Percentiles rank a stretch among this genome's conserved stretches.
Evolutionary conservation across 2,329 filamentous ascomycete genomes (phyloP).

Genomic region (Clathrospora elynae): DNA sequence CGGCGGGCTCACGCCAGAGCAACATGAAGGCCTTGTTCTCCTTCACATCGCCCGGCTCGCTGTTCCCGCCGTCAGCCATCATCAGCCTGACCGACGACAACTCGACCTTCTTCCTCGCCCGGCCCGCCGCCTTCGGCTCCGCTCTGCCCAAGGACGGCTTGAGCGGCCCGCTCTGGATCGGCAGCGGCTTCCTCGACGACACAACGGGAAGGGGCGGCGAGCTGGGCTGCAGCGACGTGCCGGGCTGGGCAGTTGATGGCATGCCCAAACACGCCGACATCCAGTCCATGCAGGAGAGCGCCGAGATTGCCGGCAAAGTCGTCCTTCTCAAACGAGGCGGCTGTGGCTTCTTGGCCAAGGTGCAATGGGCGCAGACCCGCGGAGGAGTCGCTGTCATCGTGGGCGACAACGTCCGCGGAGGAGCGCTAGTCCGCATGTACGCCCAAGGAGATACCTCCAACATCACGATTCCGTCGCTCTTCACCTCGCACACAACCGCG

Average conservation of each 20-base stretch:
- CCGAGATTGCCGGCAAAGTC: conserved; percentile 91
- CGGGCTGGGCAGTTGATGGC: conserved; percentile 86
- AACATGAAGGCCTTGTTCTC: conserved; percentile 53
- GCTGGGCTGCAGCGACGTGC: conserved; percentile 91
- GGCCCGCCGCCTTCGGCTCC: conserved; percentile 92
- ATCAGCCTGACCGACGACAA: conserved; percentile 98
- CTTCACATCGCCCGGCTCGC: conserved; percentile 69
- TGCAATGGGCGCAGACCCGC: conserved; percentile 92
- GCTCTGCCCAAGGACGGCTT: conserved; percentile 74
- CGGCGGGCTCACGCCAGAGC: conserved; percentile 35
- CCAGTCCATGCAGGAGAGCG: conserved; percentile 85
- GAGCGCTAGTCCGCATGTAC: conserved; percentile 94
- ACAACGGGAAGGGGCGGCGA: conserved; percentile 73
- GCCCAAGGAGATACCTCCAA: conserved; percentile 96
- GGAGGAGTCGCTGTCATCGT: conserved; percentile 91
- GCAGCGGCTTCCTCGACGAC: conserved; percentile 87
- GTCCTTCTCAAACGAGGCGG: conserved; percentile 90
- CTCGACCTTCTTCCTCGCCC: conserved; percentile 91
- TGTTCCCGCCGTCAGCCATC: conserved; percentile 93
- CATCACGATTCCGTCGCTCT: conserved; percentile 89
- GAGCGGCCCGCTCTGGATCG: conserved; percentile 91
- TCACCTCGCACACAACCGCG: conserved; percentile 92
- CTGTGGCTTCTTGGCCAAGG: conserved; percentile 95
- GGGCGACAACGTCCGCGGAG: conserved; percentile 88
- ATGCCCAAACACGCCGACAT: conserved; percentile 81